Conservation (phyloP, 805 yeast genomes). For the Metschnikowia arizonensis region DNA sequence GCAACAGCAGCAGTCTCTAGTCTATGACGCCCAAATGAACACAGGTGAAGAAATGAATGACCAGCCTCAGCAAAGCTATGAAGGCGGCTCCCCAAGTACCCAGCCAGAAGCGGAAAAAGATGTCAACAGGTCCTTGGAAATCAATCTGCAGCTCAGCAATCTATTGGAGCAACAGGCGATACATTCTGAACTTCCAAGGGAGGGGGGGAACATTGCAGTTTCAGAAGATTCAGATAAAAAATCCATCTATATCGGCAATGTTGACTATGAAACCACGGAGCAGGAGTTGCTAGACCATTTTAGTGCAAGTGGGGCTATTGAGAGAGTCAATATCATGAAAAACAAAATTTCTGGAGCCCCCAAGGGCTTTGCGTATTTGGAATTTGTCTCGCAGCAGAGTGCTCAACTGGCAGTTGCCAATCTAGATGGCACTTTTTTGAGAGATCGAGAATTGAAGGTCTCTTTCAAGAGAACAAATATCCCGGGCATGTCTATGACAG, state of each 20-base stretch:
- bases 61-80: background rate
- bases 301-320: slow-evolving; percentile 64
- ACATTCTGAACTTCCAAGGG: background rate
- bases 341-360: slow-evolving; percentile 78
- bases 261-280: slow-evolving; percentile 75
- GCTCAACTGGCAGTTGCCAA: slow-evolving; percentile 60
- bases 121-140: slow-evolving; percentile 55
- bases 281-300: slow-evolving; percentile 76
- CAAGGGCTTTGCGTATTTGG: slow-evolving; percentile 84
- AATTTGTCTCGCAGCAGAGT: slow-evolving; percentile 64
- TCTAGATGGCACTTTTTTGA: slow-evolving; percentile 60
- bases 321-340: slow-evolving; percentile 71
- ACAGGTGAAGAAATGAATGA: background rate
- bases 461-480: slow-evolving; percentile 75
- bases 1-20: slow-evolving; percentile 2
- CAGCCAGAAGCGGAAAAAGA: slow-evolving; percentile 30
- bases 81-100: background rate
- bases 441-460: slow-evolving; percentile 70
- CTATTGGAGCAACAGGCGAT: slow-evolving; percentile 4
- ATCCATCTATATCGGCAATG: slow-evolving; percentile 79
- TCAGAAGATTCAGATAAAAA: slow-evolving; percentile 61
- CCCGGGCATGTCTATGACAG: slow-evolving; percentile 53
- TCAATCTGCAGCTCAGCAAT: slow-evolving; percentile 39
- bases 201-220: background rate
- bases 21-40: slow-evolving; percentile 5